A percentile compares a stretch with the other conserved stretches of the same genome.
Conservation (phyloP, 129 eudicot genomes). For the Apium graveolens region DNA sequence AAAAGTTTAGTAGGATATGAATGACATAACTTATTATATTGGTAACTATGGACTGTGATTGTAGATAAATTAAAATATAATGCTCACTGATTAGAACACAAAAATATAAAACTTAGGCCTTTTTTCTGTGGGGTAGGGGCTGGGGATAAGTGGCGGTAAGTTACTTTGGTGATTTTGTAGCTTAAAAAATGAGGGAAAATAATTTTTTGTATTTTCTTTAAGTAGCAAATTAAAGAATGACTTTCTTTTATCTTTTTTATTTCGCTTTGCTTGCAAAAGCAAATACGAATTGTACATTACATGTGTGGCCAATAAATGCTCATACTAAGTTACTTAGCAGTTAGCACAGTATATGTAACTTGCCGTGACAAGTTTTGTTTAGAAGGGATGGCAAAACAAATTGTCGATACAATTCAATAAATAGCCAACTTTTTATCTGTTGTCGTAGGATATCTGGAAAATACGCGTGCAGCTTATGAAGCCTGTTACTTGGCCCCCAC, state of each 20-base stretch:
- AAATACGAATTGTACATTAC: no score
- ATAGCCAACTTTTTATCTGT: background rate
- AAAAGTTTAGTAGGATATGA: no score
- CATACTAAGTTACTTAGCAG: background rate
- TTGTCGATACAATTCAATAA: background rate
- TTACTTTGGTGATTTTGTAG: background rate
- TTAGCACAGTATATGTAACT: background rate
- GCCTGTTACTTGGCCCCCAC: constrained; percentile 99
- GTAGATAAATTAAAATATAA: no score
- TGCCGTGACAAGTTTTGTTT: no score
- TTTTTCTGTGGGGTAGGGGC: no score
- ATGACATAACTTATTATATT: no score
- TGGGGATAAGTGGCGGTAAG: no score
- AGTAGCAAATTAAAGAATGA: background rate
- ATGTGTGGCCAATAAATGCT: background rate
- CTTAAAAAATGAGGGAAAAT: background rate
- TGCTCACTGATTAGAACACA: no score
- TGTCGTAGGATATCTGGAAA: constrained; percentile 78
- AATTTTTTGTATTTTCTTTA: no score
- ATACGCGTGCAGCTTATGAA: constrained; percentile 91
- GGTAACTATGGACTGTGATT: no score
- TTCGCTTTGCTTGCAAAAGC: background rate
- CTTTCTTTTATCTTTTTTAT: no score
- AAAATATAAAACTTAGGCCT: no score
- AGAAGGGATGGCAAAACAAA: background rate